Percentiles rank a stretch among this genome's conserved stretches.
phyloP scores from a whole-genome alignment of 2,329 filamentous ascomycete species.

The Mollisiaceae sp. region DNA sequence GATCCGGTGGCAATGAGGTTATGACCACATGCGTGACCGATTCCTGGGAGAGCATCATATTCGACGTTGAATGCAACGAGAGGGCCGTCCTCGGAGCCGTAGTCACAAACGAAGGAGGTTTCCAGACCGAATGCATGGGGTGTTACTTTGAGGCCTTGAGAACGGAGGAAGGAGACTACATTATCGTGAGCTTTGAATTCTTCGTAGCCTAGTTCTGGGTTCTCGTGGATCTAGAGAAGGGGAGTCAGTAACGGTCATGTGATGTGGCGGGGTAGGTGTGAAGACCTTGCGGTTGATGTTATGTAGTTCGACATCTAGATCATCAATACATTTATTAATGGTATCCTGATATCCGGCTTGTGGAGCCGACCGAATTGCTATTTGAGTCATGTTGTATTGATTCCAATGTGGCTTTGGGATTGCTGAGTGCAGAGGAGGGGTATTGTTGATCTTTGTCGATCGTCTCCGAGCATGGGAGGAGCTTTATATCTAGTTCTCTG shows the following conservation, averaged over 20 bases:
- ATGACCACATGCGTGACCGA: conserved; percentile 51
- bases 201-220: conserved; percentile 58
- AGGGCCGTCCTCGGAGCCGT: conserved; percentile 48
- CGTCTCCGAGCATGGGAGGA: background rate
- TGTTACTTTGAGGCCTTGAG: conserved; percentile 52
- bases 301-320: background rate
- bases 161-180: conserved; percentile 51
- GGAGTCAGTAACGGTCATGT: background rate
- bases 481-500: background rate
- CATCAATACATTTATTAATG: conserved; percentile 4
- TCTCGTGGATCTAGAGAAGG: conserved; percentile 46
- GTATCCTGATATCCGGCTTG: background rate
- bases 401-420: background rate
- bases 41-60: conserved; percentile 52
- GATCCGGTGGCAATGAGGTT: conserved; percentile 49
- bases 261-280: conserved; percentile 5
- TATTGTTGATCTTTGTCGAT: background rate
- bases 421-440: background rate
- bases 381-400: background rate
- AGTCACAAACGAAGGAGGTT: conserved; percentile 56
- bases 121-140: conserved; percentile 56
- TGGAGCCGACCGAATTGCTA: background rate
- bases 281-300: conserved; percentile 11
- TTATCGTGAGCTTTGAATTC: conserved; percentile 57
- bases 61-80: conserved; percentile 51